Percentiles rank a stretch among this genome's conserved stretches.
These are phyloP conservation scores for Omphalotus olearius DNA, from an alignment of 1,284 basidiomycete species.

Conservation along the genomic window DNA sequence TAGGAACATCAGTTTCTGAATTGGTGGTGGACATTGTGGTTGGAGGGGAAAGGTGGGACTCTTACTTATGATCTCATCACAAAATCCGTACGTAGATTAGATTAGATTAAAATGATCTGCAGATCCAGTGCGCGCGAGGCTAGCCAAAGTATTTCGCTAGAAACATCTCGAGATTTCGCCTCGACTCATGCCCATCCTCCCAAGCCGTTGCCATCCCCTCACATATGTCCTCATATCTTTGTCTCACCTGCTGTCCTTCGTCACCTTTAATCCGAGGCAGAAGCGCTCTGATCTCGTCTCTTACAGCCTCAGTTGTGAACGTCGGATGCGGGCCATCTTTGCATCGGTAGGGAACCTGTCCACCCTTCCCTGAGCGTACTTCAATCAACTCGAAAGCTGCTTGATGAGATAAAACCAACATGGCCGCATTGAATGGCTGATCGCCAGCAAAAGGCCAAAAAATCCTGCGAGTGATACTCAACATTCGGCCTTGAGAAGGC, in stretches of 20 bases:
- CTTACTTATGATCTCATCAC: too few species aligned
- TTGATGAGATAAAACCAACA: not conserved
- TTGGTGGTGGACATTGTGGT: too few species aligned
- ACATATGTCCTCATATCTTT: constrained; percentile 1
- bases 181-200: constrained; percentile 4
- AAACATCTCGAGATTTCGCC: not conserved
- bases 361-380: not conserved
- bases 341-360: not conserved
- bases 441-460: constrained; percentile 9
- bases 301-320: constrained; percentile 6
- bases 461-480: constrained; percentile 5
- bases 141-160: constrained; percentile 1
- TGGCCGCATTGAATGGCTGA: constrained; percentile 5
- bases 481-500: too few species aligned
- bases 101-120: too few species aligned
- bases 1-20: too few species aligned
- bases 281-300: not conserved
- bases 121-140: too few species aligned
- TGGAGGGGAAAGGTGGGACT: too few species aligned
- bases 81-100: too few species aligned
- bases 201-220: not conserved
- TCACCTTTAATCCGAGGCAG: constrained; percentile 1
- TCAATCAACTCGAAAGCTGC: constrained; percentile 6
- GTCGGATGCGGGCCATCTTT: not conserved
- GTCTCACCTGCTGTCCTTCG: constrained; percentile 1